phyloP scores from a whole-genome alignment of 192 early-diverging fungal genomes.

The Chytriomyces confervae region DNA sequence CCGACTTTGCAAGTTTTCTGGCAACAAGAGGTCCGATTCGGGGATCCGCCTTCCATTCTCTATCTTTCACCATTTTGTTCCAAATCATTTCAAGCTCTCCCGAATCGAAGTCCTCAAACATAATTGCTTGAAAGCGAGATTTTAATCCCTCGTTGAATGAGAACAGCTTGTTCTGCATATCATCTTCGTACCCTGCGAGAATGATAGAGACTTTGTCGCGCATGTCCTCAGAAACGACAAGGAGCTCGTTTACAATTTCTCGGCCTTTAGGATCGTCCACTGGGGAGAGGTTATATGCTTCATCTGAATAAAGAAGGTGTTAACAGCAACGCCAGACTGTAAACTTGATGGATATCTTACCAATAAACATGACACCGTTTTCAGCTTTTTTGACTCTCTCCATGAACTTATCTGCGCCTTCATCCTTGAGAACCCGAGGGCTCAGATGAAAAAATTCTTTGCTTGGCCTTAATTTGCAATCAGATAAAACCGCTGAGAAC shows the following conservation, averaged over 20 bases:
- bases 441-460: slow-evolving; percentile 30
- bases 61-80: slow-evolving; percentile 36
- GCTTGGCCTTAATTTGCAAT: slow-evolving; percentile 36
- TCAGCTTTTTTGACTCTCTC: slow-evolving; percentile 31
- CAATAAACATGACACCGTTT: slow-evolving; percentile 43
- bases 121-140: slow-evolving; percentile 39
- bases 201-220: slow-evolving; percentile 46
- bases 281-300: slow-evolving; percentile 35
- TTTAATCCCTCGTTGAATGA: slow-evolving; percentile 47
- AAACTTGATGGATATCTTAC: background rate
- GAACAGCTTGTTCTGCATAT: slow-evolving; percentile 44
- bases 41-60: slow-evolving; percentile 39
- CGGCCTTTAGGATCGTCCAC: slow-evolving; percentile 43
- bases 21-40: slow-evolving; percentile 32
- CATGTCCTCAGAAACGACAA: slow-evolving; percentile 39
- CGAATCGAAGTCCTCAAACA: slow-evolving; percentile 49
- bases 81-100: slow-evolving; percentile 39
- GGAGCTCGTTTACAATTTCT: slow-evolving; percentile 36
- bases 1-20: slow-evolving; percentile 32
- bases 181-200: slow-evolving; percentile 49
- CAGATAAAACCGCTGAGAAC: slow-evolving; percentile 40
- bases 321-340: background rate
- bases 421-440: slow-evolving; percentile 41
- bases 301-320: slow-evolving; percentile 19
- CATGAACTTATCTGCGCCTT: slow-evolving; percentile 44